These are phyloP conservation scores for Aspergillus intermedius DNA, from an alignment of 2,329 filamentous ascomycete genomes.

Conservation along the genomic window DNA sequence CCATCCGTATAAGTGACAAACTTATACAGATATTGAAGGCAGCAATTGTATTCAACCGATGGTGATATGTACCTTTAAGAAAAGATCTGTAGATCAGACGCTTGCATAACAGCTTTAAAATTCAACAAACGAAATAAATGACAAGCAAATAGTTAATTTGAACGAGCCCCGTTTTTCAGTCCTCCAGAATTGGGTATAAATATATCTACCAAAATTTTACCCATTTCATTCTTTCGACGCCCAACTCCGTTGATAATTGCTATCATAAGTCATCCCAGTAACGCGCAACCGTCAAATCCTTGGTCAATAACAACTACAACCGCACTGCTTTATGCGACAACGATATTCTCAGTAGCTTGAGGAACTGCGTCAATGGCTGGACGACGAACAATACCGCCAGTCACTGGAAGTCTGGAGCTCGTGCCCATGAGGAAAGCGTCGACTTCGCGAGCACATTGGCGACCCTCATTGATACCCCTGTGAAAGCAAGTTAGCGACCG, in stretches of 20 bases:
- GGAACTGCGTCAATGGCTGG: constrained; percentile 49
- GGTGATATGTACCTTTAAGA: too few species aligned
- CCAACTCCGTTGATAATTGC: constrained; percentile 11
- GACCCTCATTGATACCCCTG: constrained; percentile 94
- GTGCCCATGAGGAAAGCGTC: constrained; percentile 76
- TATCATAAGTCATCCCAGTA: constrained; percentile 10
- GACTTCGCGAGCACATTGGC: constrained; percentile 85
- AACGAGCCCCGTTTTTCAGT: background rate
- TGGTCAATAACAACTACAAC: too few species aligned
- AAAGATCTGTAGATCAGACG: too few species aligned
- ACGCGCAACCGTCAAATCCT: constrained; percentile 3
- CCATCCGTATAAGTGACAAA: too few species aligned
- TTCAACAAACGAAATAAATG: background rate
- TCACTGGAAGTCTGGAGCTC: constrained; percentile 73
- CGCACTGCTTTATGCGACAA: constrained; percentile 21
- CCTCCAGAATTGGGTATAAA: background rate
- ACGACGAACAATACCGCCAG: constrained; percentile 85
- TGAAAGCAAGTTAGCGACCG: constrained; percentile 6
- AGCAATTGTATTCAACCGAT: too few species aligned
- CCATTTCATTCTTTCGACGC: background rate
- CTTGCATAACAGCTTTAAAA: too few species aligned
- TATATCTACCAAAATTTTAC: too few species aligned
- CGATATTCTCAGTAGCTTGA: constrained; percentile 19
- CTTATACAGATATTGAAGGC: too few species aligned
- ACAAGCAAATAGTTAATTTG: too few species aligned